Evolutionary conservation across 2,329 filamentous ascomycete genomes (phyloP), one percentile per base, ranked within the genome.

Genomic region (Lecanicillium sp.): DNA sequence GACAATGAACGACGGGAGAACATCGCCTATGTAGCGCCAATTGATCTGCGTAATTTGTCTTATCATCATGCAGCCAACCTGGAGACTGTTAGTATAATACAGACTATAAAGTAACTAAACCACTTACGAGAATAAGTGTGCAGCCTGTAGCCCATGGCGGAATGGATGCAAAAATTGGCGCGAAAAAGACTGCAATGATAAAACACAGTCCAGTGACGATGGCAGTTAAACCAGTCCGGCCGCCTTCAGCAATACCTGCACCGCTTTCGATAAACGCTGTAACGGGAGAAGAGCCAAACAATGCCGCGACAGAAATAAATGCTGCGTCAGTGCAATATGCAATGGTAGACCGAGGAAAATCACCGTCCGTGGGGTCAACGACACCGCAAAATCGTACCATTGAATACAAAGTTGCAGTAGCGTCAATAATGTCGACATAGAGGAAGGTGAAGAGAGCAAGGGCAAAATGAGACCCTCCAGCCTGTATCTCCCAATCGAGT

Each of bases 321-420:
- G 79, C 59, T 1, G 83, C 82, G 47, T 88, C 83, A 4, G 75
- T 77, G 49, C 74, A 82, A 57, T 86, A 88, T 2, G 88, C 88
- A 22, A 90, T 63, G 1, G 87, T 86, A 3, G 84, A 89, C 29
- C 86, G 80, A 37, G 89, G 85, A 45, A 95, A 95, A 55, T 94
- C 86, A n/a, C 80, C 78, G 3, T 82, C 77, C 33, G 74, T 68
- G 48, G 71, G 60, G 52, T 80, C 70, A 48, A 83, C 75, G 32
- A 74, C 72, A 19, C 78, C 76, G 44, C 75, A 80, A 61, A 86
- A 86, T 16, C 80, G 78, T 2, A 83, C 83, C 83, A 88, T 87
- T n/a, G 81, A 83, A 61, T 86, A 87, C 28, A 87, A 63, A 1
- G 83, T 87, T 30, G 82, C 83, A 0, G 83, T 87, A 51, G 79